Conservation (phyloP, 1,284 basidiomycete genomes). For the Pseudozyma tsukubaensis region DNA sequence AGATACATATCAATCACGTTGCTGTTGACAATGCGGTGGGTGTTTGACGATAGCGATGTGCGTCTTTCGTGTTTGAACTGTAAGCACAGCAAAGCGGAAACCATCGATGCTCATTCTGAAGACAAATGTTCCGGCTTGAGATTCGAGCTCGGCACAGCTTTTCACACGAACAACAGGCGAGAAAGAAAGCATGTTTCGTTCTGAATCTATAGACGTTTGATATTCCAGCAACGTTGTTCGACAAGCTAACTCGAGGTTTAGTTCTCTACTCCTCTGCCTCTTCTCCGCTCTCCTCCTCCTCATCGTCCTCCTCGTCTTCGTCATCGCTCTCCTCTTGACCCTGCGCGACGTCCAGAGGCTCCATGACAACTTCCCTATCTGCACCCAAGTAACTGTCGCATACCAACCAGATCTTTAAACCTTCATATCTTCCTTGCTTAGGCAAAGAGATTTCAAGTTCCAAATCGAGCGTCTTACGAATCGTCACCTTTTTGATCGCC, state of each 20-base stretch:
- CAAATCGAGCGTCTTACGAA: slow-evolving; percentile 76
- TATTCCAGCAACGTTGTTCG: too few species aligned
- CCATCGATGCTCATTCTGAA: too few species aligned
- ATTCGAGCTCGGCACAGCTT: too few species aligned
- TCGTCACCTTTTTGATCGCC: slow-evolving; percentile 94
- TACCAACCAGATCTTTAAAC: slow-evolving; percentile 88
- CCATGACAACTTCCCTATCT: slow-evolving; percentile 61
- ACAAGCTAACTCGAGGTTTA: neutral
- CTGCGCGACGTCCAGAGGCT: slow-evolving; percentile 53
- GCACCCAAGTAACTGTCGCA: slow-evolving; percentile 81
- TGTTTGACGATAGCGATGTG: too few species aligned
- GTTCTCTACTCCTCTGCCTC: neutral
- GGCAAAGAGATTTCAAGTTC: slow-evolving; percentile 84
- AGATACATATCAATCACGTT: too few species aligned
- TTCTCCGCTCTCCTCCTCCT: slow-evolving; percentile 13
- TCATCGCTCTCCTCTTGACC: slow-evolving; percentile 59
- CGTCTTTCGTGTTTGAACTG: too few species aligned
- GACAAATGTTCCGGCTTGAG: too few species aligned
- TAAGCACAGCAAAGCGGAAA: too few species aligned
- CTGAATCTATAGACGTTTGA: too few species aligned
- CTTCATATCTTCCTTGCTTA: slow-evolving; percentile 78
- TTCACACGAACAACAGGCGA: too few species aligned
- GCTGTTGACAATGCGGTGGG: too few species aligned
- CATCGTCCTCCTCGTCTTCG: slow-evolving; percentile 47
- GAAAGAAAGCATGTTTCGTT: too few species aligned